phyloP scores from a whole-genome alignment of 805 yeast species.

The Saccharomycodes ludwigii region DNA sequence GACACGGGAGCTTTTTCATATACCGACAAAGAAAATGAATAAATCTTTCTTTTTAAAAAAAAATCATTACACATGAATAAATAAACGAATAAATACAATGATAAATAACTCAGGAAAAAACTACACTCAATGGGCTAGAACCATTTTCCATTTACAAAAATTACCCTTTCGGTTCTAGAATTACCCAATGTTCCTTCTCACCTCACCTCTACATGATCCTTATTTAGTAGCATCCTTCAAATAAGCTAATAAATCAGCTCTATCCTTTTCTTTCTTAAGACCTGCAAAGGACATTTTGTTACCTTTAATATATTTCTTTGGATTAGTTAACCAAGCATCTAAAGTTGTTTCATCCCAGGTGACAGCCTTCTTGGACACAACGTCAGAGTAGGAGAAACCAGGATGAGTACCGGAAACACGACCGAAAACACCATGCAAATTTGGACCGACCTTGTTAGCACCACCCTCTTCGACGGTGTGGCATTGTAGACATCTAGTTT shows the following conservation, averaged over 20 bases:
- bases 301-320: slow-evolving; percentile 99
- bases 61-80: too few species aligned
- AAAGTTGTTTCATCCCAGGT: slow-evolving; percentile 77
- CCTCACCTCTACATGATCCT: slow-evolving; percentile 4
- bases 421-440: slow-evolving; percentile 88
- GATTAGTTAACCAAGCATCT: slow-evolving; percentile 95
- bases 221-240: slow-evolving; percentile 44
- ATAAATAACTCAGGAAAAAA: too few species aligned
- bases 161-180: too few species aligned
- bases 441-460: slow-evolving; percentile 98
- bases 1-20: too few species aligned
- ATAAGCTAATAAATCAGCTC: slow-evolving; percentile 92
- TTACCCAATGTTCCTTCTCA: neutral
- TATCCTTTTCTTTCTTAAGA: slow-evolving; percentile 97
- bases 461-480: slow-evolving; percentile 96
- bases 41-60: too few species aligned
- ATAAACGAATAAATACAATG: too few species aligned
- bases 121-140: too few species aligned
- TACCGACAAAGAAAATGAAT: too few species aligned
- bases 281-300: slow-evolving; percentile 99
- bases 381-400: slow-evolving; percentile 95
- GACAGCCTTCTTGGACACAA: slow-evolving; percentile 94
- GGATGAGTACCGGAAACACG: slow-evolving; percentile 85
- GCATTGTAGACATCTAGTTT: slow-evolving; percentile 98
- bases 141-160: too few species aligned